Percentiles rank a stretch among this genome's conserved stretches.
phyloP scores from a whole-genome alignment of 2,329 filamentous ascomycete genomes.

The Stromatinia cepivora region DNA sequence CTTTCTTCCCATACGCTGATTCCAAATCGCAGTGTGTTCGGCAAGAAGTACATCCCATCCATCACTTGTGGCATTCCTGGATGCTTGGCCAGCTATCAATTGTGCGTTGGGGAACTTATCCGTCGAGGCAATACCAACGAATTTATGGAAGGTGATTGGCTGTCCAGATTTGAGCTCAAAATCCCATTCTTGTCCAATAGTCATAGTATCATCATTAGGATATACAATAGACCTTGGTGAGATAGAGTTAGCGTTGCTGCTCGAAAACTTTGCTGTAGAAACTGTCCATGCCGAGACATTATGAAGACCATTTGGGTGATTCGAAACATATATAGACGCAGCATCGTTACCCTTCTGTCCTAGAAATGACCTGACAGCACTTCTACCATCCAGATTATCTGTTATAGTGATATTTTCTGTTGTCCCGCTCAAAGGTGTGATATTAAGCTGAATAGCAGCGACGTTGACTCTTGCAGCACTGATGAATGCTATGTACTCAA shows the following conservation, averaged over 20 bases:
- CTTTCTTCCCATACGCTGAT: slow-evolving; percentile 38
- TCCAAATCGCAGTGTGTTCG: slow-evolving; percentile 27
- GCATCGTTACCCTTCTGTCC: slow-evolving; percentile 50
- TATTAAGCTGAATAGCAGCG: slow-evolving; percentile 22
- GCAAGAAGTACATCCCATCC: slow-evolving; percentile 23
- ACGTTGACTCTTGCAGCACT: slow-evolving; percentile 26
- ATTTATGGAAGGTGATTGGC: slow-evolving; percentile 58
- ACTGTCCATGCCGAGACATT: slow-evolving; percentile 60
- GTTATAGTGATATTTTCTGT: slow-evolving; percentile 50
- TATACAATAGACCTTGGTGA: slow-evolving; percentile 23
- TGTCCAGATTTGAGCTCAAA: slow-evolving; percentile 52
- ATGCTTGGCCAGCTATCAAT: slow-evolving; percentile 44
- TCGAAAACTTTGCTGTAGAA: slow-evolving; percentile 45
- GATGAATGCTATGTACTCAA: slow-evolving; percentile 53
- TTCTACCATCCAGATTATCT: slow-evolving; percentile 62
- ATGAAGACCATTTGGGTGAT: slow-evolving; percentile 57
- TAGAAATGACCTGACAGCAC: slow-evolving; percentile 60
- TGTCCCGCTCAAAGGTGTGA: slow-evolving; percentile 23
- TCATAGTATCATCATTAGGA: slow-evolving; percentile 56
- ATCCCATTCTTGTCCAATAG: slow-evolving; percentile 57
- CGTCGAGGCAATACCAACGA: slow-evolving; percentile 60
- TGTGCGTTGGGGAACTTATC: slow-evolving; percentile 60
- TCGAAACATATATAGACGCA: slow-evolving; percentile 57
- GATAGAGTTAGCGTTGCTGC: slow-evolving; percentile 41
- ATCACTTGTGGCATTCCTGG: slow-evolving; percentile 42